These are phyloP conservation scores for Sonneratia alba DNA, from an alignment of 345 rosid species.

Conservation along the genomic window DNA sequence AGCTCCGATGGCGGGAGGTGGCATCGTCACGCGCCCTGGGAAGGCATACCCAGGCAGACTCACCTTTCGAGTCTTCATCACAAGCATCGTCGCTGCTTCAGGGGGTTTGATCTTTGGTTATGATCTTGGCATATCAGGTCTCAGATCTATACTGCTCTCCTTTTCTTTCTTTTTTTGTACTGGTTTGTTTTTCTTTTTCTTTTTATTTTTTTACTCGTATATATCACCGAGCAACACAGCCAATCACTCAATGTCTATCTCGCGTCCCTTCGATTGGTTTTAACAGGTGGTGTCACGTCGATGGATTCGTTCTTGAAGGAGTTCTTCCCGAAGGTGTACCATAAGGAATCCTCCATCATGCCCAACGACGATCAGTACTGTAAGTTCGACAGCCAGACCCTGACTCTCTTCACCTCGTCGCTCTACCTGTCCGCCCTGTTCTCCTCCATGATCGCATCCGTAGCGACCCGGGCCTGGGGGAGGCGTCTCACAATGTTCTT, in stretches of 20 bases:
- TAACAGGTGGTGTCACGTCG: slow-evolving; percentile 32
- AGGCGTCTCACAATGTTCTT: slow-evolving; percentile 16
- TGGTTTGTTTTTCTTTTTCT: neutral
- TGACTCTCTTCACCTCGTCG: slow-evolving; percentile 35
- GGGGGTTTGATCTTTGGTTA: slow-evolving; percentile 36
- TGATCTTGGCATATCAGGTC: slow-evolving; percentile 41
- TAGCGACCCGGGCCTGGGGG: slow-evolving; percentile 15
- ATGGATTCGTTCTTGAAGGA: slow-evolving; percentile 30
- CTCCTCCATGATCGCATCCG: slow-evolving; percentile 12
- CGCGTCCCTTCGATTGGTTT: neutral
- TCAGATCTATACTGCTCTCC: neutral
- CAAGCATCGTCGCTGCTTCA: slow-evolving; percentile 24
- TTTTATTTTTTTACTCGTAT: too few species aligned
- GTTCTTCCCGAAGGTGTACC: slow-evolving; percentile 25
- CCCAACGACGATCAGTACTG: slow-evolving; percentile 32
- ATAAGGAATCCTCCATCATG: slow-evolving; percentile 10
- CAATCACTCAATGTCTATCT: neutral
- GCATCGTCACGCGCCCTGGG: slow-evolving; percentile 6
- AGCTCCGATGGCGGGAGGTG: slow-evolving; percentile 31
- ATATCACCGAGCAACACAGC: neutral
- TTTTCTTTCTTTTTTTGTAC: neutral
- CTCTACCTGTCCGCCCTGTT: slow-evolving; percentile 28
- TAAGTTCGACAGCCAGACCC: slow-evolving; percentile 19
- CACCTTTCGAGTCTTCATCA: slow-evolving; percentile 14
- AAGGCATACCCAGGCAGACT: slow-evolving; percentile 23